These are phyloP conservation scores for Petunia hybrid DNA, from an alignment of 305 asterid genomes.

Conservation along the genomic window DNA sequence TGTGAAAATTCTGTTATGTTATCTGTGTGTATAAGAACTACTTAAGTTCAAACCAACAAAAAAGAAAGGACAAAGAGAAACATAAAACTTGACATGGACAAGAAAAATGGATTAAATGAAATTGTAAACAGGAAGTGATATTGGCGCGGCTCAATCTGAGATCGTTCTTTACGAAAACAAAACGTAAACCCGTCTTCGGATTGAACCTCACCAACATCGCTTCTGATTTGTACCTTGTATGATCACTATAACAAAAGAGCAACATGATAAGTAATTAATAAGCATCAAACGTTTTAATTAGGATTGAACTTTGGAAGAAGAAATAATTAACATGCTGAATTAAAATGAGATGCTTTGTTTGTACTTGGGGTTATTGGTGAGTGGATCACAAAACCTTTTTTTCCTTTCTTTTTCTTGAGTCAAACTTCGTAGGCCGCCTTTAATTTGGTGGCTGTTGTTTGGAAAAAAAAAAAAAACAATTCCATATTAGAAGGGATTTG, in stretches of 20 bases:
- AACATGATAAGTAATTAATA: no score
- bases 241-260: no score
- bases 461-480: neutral
- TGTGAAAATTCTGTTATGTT: no score
- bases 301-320: no score
- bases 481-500: neutral
- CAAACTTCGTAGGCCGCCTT: no score
- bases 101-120: neutral
- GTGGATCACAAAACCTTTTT: no score
- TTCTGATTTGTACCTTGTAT: slow-evolving; percentile 24
- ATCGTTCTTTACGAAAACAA: slow-evolving; percentile 60
- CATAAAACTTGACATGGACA: neutral
- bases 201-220: slow-evolving; percentile 99
- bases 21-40: no score
- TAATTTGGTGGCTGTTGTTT: neutral
- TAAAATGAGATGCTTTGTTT: no score
- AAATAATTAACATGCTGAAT: no score
- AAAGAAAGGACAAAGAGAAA: neutral
- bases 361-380: no score
- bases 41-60: neutral
- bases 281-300: no score
- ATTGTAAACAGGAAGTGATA: slow-evolving; percentile 59
- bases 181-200: slow-evolving; percentile 71
- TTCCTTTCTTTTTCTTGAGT: no score
- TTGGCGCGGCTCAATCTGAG: slow-evolving; percentile 99